These are phyloP conservation scores for Sequoiadendron giganteum DNA, from an alignment of 75 land plant genomes.

Conservation along the genomic window DNA sequence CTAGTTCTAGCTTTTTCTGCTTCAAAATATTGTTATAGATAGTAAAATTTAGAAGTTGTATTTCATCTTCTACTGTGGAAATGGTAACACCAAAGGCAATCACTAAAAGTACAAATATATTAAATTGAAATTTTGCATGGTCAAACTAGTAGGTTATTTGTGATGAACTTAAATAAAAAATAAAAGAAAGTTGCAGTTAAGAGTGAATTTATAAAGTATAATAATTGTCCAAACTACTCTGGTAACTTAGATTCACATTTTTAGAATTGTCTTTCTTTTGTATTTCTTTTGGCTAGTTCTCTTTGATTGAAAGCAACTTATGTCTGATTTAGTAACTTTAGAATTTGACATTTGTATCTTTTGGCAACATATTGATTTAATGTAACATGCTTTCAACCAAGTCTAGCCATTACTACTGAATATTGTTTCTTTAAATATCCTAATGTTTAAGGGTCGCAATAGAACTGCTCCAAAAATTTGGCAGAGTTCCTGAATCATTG, in stretches of 20 bases:
- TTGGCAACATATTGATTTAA: too few relatives aligned
- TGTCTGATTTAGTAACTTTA: not conserved
- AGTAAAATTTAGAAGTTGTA: not conserved
- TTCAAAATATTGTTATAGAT: not conserved
- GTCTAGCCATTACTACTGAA: not conserved
- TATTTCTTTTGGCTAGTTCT: not conserved
- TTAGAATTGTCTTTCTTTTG: not conserved
- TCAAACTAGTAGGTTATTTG: not conserved
- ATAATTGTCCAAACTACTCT: not conserved
- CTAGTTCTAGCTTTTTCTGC: not conserved
- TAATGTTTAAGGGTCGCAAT: not conserved
- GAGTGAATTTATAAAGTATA: not conserved
- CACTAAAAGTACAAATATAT: not conserved
- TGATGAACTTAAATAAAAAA: not conserved
- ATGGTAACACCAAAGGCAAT: not conserved
- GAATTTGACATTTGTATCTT: not conserved
- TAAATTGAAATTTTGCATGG: not conserved
- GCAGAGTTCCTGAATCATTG: not conserved
- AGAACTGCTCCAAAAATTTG: not conserved
- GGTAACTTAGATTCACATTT: not conserved
- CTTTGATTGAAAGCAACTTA: not conserved
- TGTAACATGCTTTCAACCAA: not conserved
- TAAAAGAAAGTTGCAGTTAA: not conserved
- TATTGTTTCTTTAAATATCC: not conserved
- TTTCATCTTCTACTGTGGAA: not conserved